Conservation (phyloP, 345 rosid species). For the Gossypium turneri region DNA sequence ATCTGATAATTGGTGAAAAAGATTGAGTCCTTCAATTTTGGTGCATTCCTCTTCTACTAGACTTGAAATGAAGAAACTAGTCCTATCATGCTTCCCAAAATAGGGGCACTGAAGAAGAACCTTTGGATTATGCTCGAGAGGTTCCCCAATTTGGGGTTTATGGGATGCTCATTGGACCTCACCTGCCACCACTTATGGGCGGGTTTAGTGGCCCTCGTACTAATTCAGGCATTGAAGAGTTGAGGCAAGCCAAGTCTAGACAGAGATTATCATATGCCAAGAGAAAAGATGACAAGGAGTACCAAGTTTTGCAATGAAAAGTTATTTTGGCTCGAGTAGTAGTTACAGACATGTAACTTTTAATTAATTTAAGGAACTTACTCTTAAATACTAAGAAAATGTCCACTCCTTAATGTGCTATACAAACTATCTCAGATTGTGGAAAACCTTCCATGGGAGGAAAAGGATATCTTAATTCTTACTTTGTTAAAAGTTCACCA, state of each 20-base stretch:
- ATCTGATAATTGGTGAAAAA: constrained; percentile 70
- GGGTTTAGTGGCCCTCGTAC: constrained; percentile 75
- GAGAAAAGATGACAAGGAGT: constrained; percentile 69
- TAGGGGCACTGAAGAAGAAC: constrained; percentile 86
- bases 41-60: constrained; percentile 85
- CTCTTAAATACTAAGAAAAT: not conserved
- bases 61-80: constrained; percentile 24
- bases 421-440: not conserved
- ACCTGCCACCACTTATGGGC: constrained; percentile 71
- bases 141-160: constrained; percentile 49
- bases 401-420: not conserved
- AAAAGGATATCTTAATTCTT: not conserved
- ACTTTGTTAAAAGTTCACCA: constrained; percentile 8
- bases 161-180: constrained; percentile 73
- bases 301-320: constrained; percentile 21
- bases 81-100: constrained; percentile 50
- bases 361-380: not conserved
- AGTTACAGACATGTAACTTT: too few species aligned
- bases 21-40: constrained; percentile 62
- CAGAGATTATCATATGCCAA: constrained; percentile 76
- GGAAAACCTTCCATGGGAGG: constrained; percentile 2
- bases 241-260: constrained; percentile 77
- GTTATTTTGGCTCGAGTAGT: too few species aligned
- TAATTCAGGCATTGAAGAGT: constrained; percentile 64
- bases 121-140: constrained; percentile 54